Base-by-base conservation (phyloP, 1,139 yeast species). In the Blastobotrys buckinghamii region DNA sequence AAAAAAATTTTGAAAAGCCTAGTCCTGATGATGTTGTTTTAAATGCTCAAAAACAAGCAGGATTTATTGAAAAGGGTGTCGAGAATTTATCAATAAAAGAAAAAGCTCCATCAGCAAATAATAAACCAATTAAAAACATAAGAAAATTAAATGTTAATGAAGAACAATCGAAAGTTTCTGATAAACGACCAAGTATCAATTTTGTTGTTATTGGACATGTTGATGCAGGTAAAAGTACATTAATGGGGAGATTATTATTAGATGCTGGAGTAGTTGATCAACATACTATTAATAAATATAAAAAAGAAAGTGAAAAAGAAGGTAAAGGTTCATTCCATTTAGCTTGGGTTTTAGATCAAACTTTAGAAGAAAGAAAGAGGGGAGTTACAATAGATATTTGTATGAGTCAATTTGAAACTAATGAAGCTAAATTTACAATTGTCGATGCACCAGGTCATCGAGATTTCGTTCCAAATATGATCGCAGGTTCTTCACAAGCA, bases 361-460 rank as follows among this genome's bases (percentile, higher is more conserved):
- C 97, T 0, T 71, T 77, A 1, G 98, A 92, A 64, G 99, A 94
- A 67, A 77, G 99, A 59, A 57, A 58, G 39, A 61, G 75, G 22
- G 98, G 99, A 54, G 96, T 94, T 5, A 94, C 99, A 1, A 87
- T 92, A 37, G 97, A 94, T 59, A 84, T 90, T 32, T 85, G 95
- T 57, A 85, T 92, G 27, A 85, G 94, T 32, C 77, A 79, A 44
- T 87, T 94, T 58, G 90, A 84, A 58, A 87, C 97, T 0, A 59
- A 65, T 0, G 66, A 64, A 1, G 76, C 84, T 1, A 71, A 77
- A 47, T 89, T 87, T 66, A 88, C 96, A 0, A 87, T 95, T 27
- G 84, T 94, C 44, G 99, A 94, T 70, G 96, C 98, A 0, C 99
- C 99, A 9, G 99, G 99, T 4, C 99, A 94, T 71, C 78, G 84